Evolutionary conservation across 169 alveolate species (phyloP).

Genomic region (Plasmodium ovale): DNA sequence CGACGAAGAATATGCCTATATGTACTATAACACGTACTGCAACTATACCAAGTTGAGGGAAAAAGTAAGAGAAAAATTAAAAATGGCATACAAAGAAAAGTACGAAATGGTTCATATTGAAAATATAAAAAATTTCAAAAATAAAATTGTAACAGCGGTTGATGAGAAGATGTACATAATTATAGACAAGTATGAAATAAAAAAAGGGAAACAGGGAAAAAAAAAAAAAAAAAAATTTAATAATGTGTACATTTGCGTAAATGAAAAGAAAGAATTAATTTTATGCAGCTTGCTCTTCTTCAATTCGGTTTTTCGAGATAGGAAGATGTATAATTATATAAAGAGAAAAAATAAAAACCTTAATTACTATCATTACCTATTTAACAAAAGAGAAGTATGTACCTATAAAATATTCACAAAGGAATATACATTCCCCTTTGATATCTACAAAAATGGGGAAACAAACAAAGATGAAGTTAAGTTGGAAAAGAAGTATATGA

Average conservation of each 20-base stretch:
- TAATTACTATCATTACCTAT: conserved; percentile 22
- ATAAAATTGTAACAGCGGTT: conserved; percentile 7
- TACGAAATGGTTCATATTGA: conserved; percentile 2
- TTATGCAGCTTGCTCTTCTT: conserved; percentile 41
- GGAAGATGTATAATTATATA: not conserved
- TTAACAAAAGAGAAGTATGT: conserved; percentile 6
- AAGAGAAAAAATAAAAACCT: conserved; percentile 8
- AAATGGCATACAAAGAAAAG: conserved; percentile 35
- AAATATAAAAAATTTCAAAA: not conserved
- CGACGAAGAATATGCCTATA: conserved; percentile 24
- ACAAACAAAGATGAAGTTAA: not conserved
- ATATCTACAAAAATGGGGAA: conserved; percentile 10
- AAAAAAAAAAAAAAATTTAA: not conserved
- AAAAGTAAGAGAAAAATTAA: not conserved
- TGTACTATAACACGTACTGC: conserved; percentile 44
- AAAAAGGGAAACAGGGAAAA: not conserved
- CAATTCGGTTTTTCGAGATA: not conserved
- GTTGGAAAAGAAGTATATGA: not conserved
- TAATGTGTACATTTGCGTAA: conserved; percentile 26
- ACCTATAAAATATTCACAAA: conserved; percentile 11
- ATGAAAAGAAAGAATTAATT: conserved; percentile 7
- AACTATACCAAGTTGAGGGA: conserved; percentile 28
- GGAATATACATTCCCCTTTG: conserved; percentile 27
- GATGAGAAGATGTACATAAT: conserved; percentile 6
- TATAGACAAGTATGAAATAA: conserved; percentile 14